These are phyloP conservation scores for Colletotrichum cuscutae DNA, from an alignment of 2,329 filamentous ascomycete species.

Conservation along the genomic window DNA sequence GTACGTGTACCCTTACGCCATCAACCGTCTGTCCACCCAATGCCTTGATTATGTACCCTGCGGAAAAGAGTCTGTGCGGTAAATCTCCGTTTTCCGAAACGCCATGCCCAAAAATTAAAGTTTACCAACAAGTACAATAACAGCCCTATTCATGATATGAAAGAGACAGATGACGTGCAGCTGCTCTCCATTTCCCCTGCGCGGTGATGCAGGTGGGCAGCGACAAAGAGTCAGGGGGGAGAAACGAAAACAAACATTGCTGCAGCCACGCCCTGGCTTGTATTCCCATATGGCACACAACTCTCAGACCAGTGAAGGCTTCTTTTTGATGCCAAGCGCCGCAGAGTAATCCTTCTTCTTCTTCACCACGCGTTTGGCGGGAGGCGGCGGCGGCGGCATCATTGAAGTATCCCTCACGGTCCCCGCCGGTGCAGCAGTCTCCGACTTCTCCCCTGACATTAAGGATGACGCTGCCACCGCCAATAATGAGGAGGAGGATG, in stretches of 20 bases:
- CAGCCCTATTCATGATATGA: not conserved
- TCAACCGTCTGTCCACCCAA: not conserved
- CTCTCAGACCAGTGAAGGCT: conserved; percentile 65
- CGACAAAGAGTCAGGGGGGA: not conserved
- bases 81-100: conserved; percentile 5
- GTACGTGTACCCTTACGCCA: not conserved
- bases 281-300: not conserved
- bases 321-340: conserved; percentile 88
- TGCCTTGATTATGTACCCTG: not conserved
- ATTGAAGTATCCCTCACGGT: conserved; percentile 45
- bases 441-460: conserved; percentile 35
- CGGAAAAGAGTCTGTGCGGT: not conserved
- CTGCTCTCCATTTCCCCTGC: not conserved
- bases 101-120: conserved; percentile 4
- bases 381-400: conserved; percentile 58
- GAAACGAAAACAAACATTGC: no score
- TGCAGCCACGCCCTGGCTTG: not conserved
- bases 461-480: conserved; percentile 32
- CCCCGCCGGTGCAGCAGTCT: conserved; percentile 37
- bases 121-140: not conserved
- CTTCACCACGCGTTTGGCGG: conserved; percentile 81
- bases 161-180: conserved; percentile 1
- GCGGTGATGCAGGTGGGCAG: not conserved
- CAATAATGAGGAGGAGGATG: conserved; percentile 27
- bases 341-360: conserved; percentile 86